Conservation (phyloP, 1,139 yeast genomes). For the Taphrina pruni region DNA sequence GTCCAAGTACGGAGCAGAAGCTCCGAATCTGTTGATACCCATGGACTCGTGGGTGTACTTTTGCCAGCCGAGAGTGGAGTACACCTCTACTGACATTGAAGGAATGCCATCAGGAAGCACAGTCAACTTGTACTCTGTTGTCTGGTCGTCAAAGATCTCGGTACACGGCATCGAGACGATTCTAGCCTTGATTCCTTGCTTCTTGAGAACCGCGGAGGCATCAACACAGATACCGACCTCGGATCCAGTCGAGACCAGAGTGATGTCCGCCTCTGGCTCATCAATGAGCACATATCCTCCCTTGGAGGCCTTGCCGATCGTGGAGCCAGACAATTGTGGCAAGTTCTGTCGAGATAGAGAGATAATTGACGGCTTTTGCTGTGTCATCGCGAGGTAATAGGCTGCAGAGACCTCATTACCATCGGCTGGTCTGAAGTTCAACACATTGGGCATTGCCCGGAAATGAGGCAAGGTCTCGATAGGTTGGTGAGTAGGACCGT, state of each 20-base stretch:
- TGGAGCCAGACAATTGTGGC: slow-evolving; percentile 93
- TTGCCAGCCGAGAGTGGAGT: slow-evolving; percentile 91
- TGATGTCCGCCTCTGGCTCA: slow-evolving; percentile 68
- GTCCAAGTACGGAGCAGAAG: slow-evolving; percentile 88
- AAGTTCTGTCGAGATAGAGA: slow-evolving; percentile 97
- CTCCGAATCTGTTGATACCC: slow-evolving; percentile 96
- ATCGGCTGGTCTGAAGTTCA: slow-evolving; percentile 99
- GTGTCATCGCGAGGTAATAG: slow-evolving; percentile 76
- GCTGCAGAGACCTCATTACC: slow-evolving; percentile 99
- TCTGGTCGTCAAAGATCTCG: slow-evolving; percentile 84
- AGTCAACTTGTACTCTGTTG: slow-evolving; percentile 75
- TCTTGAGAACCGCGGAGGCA: slow-evolving; percentile 72
- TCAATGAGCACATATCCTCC: slow-evolving; percentile 88
- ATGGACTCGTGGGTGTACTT: slow-evolving; percentile 96
- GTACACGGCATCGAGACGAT: slow-evolving; percentile 95
- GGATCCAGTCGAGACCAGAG: slow-evolving; percentile 91
- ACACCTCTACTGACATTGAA: slow-evolving; percentile 90
- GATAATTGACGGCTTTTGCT: slow-evolving; percentile 77
- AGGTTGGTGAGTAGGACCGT: slow-evolving; percentile 99
- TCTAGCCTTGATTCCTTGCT: slow-evolving; percentile 72
- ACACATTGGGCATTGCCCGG: slow-evolving; percentile 93
- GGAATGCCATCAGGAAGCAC: slow-evolving; percentile 96
- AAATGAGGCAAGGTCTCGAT: slow-evolving; percentile 97
- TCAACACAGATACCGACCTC: slow-evolving; percentile 87
- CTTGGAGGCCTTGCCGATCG: slow-evolving; percentile 87